Base-by-base conservation (phyloP, 1,284 basidiomycete genomes). In the Leccinum holopus region DNA sequence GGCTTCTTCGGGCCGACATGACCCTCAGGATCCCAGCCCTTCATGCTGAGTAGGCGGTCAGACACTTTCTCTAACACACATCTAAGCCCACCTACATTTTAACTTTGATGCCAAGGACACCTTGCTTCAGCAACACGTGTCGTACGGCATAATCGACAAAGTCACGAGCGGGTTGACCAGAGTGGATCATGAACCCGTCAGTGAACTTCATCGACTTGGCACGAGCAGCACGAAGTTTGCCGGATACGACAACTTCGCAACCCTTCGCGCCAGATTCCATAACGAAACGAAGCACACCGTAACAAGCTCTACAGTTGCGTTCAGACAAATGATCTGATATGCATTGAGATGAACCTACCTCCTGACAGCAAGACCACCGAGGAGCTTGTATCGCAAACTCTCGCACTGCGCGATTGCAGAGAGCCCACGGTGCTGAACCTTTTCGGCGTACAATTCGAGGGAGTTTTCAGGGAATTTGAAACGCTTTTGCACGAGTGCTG, bases 151-250 rank as follows among this genome's bases (percentile, higher is more conserved):
- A 88, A 84, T 99, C 97, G 66, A 99, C 95, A 74, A 97, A 99
- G 79, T 99, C 97, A 66, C 90, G 84, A 62, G 89, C 91, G 72
- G 97, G 97, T 83, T 99, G 97, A 87, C 97, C 97, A 69, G 97
- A 98, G 90, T 99, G 97, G 79, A 99, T 97, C 95, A 99, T 98
- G 90, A 98, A 98, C 60, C 97, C 97, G 75, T 99, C 97, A 77
- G 96, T 98, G 85, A 99, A 99, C 83, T 99, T 99, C 97, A 99
- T 99, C 57, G 94, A 94, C 84, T 99, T 99, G 77, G 97, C 97
- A 87, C 96, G 95, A 71, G 97, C 97, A 73, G 97, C 97, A 79
- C 97, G 95, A 75, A 99, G 94, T 82, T 99, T 99, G 77, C 97
- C 97, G 69, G 97, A 99, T 69, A 99, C 95, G 76, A 99, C 94